Conservation (phyloP, 2,329 filamentous ascomycete genomes). For the Nakataea oryzae region DNA sequence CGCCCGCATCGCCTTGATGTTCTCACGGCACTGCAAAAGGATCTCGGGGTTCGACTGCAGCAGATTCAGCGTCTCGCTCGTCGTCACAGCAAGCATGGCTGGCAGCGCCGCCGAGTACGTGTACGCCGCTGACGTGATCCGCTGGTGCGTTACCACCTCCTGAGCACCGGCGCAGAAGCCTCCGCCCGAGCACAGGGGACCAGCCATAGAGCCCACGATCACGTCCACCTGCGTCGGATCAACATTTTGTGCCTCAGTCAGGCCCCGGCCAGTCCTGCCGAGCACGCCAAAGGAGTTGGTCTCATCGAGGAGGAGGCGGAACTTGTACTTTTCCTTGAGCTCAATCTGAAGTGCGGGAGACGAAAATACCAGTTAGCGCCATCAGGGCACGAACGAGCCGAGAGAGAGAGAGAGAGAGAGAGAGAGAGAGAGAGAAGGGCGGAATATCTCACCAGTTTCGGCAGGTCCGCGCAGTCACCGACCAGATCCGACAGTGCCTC, state of each 20-base stretch:
- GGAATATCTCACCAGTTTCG: constrained; percentile 54
- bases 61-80: constrained; percentile 79
- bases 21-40: constrained; percentile 68
- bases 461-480: constrained; percentile 76
- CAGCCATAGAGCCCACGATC: constrained; percentile 88
- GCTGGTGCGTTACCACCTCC: constrained; percentile 93
- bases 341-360: constrained; percentile 57
- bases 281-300: constrained; percentile 96
- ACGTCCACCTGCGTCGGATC: constrained; percentile 91
- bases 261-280: constrained; percentile 78
- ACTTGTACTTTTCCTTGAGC: constrained; percentile 93
- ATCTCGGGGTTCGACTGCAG: constrained; percentile 82
- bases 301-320: constrained; percentile 93
- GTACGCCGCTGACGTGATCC: constrained; percentile 83
- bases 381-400: not conserved
- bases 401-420: not conserved
- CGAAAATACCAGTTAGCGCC: not conserved
- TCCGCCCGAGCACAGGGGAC: constrained; percentile 82
- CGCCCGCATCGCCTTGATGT: constrained; percentile 72
- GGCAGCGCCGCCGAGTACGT: constrained; percentile 93
- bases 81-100: constrained; percentile 89
- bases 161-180: constrained; percentile 90
- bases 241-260: constrained; percentile 95
- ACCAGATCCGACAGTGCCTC: constrained; percentile 89
- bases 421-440: not conserved